Evolutionary conservation across 2,329 filamentous ascomycete species (phyloP).

Genomic region (Penicillium sp.): DNA sequence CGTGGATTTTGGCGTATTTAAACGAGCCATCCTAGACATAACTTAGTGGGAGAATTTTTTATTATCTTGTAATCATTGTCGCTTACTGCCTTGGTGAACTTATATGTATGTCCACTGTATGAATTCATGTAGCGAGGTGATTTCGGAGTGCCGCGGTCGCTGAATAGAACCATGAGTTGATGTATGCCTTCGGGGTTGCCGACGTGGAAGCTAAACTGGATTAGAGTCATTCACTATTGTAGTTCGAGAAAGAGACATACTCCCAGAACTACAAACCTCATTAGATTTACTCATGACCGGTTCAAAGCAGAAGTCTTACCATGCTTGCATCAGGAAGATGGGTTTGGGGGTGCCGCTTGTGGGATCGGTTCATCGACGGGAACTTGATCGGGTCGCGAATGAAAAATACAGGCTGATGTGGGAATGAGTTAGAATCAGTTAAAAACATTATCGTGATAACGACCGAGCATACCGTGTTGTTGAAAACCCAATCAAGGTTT

Average conservation of each 20-base stretch:
- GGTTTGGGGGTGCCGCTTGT: slow-evolving; percentile 57
- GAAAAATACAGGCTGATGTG: slow-evolving; percentile 64
- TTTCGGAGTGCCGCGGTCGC: slow-evolving; percentile 62
- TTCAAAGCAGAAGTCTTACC: slow-evolving; percentile 15
- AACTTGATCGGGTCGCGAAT: slow-evolving; percentile 68
- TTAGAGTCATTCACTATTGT: not conserved
- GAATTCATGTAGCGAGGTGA: slow-evolving; percentile 63
- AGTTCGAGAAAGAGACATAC: slow-evolving; percentile 17
- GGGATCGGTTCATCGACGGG: slow-evolving; percentile 67
- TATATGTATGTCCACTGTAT: slow-evolving; percentile 65
- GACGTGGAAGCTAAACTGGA: slow-evolving; percentile 44
- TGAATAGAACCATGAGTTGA: slow-evolving; percentile 62
- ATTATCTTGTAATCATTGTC: not conserved
- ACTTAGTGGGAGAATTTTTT: not conserved
- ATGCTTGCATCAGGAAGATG: slow-evolving; percentile 30
- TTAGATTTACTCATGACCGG: slow-evolving; percentile 4
- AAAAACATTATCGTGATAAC: not conserved
- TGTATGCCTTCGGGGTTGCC: slow-evolving; percentile 63
- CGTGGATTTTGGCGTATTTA: slow-evolving; percentile 62
- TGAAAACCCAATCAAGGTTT: slow-evolving; percentile 52
- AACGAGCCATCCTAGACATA: slow-evolving; percentile 54
- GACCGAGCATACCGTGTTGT: slow-evolving; percentile 16
- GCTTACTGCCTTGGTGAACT: slow-evolving; percentile 55
- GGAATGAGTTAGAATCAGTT: not conserved
- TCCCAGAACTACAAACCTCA: slow-evolving; percentile 29